These are phyloP conservation scores for Globisporangium canariense DNA, from an alignment of 352 stramenopile genomes.

Conservation along the genomic window DNA sequence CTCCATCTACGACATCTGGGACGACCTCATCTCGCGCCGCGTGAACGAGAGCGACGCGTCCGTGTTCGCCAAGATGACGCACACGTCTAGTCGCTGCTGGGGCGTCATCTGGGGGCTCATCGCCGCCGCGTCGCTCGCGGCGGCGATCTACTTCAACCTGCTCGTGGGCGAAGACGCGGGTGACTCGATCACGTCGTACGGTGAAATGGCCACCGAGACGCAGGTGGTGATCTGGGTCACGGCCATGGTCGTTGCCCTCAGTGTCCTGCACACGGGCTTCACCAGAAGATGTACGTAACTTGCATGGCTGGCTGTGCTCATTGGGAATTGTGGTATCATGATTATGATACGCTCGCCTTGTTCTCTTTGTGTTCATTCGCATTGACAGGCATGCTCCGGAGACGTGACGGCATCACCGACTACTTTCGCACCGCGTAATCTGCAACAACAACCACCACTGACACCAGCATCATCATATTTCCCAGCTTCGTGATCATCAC, in stretches of 20 bases:
- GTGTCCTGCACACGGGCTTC: conserved; percentile 62
- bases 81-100: conserved; percentile 89
- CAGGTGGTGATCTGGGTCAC: conserved; percentile 49
- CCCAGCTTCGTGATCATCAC: neutral
- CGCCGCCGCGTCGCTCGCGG: conserved; percentile 67
- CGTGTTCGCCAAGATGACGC: conserved; percentile 88
- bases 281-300: conserved; percentile 57
- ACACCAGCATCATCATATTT: neutral
- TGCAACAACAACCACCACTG: neutral
- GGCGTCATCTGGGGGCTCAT: conserved; percentile 86
- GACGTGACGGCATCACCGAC: conserved; percentile 8
- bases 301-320: neutral
- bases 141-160: conserved; percentile 84
- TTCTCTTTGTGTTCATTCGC: neutral
- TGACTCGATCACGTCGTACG: conserved; percentile 40
- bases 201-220: conserved; percentile 53
- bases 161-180: conserved; percentile 60
- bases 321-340: neutral
- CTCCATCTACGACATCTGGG: conserved; percentile 90
- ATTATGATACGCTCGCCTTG: neutral
- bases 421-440: conserved; percentile 10
- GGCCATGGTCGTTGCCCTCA: conserved; percentile 44
- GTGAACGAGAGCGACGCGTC: conserved; percentile 87
- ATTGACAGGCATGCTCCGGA: conserved; percentile 9
- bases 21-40: conserved; percentile 87